A percentile compares a stretch with the other conserved stretches of the same genome.
phyloP scores from a whole-genome alignment of 2,329 filamentous ascomycete species.

The Trichoderma cornu-damae region DNA sequence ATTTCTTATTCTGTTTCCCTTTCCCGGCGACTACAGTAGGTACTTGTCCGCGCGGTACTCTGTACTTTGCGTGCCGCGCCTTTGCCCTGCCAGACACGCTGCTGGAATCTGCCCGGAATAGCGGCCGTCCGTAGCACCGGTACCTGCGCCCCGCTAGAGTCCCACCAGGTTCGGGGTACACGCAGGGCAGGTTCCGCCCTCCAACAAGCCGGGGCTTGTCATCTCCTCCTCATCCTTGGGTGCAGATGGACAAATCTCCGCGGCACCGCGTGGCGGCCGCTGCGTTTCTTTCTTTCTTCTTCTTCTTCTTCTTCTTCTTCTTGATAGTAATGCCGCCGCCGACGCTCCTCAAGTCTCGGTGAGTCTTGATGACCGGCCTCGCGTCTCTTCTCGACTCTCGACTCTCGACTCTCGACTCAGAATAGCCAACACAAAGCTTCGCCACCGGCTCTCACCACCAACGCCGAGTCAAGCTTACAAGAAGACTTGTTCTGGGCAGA shows the following conservation, averaged over 20 bases:
- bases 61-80: neutral
- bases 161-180: neutral
- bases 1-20: no score
- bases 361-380: neutral
- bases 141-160: neutral
- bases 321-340: conserved; percentile 3
- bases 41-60: neutral
- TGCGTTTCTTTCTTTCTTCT: neutral
- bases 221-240: neutral
- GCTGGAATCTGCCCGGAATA: no score
- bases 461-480: no score
- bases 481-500: no score
- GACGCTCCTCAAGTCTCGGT: neutral
- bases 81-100: neutral
- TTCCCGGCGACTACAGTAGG: no score
- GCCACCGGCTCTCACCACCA: neutral
- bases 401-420: no score
- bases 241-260: conserved; percentile 27
- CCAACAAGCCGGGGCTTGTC: neutral
- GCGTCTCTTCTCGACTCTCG: neutral
- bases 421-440: neutral
- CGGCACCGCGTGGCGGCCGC: conserved; percentile 19
- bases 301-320: neutral
- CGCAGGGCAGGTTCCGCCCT: neutral
- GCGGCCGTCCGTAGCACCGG: no score